phyloP scores from a whole-genome alignment of 768 basidiomycete species.

The Agrocybe praecox region DNA sequence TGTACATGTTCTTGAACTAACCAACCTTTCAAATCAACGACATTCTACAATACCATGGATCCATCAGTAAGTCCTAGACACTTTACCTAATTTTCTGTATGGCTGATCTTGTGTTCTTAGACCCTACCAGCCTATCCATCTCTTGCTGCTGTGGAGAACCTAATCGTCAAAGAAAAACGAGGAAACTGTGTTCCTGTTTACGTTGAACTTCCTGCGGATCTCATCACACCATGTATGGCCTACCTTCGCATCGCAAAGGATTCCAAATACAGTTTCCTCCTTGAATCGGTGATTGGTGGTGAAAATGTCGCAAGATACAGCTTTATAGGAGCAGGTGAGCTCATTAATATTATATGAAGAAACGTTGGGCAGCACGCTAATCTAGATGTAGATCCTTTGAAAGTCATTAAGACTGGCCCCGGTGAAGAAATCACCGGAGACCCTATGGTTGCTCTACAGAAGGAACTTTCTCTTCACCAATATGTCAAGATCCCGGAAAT shows the following conservation, averaged over 20 bases:
- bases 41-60: conserved; percentile 39
- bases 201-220: conserved; percentile 91
- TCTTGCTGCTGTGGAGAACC: conserved; percentile 71
- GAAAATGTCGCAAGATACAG: conserved; percentile 93
- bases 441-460: conserved; percentile 82
- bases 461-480: conserved; percentile 82
- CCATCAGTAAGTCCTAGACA: conserved; percentile 40
- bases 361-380: background rate
- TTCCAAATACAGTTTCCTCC: conserved; percentile 91
- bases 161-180: conserved; percentile 77
- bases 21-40: background rate
- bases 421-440: conserved; percentile 84
- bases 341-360: background rate
- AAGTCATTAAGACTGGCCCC: conserved; percentile 88
- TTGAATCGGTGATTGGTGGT: conserved; percentile 91
- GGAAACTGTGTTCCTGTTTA: conserved; percentile 95
- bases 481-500: conserved; percentile 92
- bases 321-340: conserved; percentile 91
- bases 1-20: conserved; percentile 3
- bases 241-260: conserved; percentile 93
- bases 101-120: conserved; percentile 33
- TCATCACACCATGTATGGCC: conserved; percentile 96
- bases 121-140: conserved; percentile 72
- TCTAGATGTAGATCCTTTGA: conserved; percentile 78
- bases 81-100: background rate